Percentiles rank a stretch among this genome's conserved stretches.
Evolutionary conservation across 495 filamentous ascomycete genomes (phyloP).

Genomic region (Xylaria flabelliformis): DNA sequence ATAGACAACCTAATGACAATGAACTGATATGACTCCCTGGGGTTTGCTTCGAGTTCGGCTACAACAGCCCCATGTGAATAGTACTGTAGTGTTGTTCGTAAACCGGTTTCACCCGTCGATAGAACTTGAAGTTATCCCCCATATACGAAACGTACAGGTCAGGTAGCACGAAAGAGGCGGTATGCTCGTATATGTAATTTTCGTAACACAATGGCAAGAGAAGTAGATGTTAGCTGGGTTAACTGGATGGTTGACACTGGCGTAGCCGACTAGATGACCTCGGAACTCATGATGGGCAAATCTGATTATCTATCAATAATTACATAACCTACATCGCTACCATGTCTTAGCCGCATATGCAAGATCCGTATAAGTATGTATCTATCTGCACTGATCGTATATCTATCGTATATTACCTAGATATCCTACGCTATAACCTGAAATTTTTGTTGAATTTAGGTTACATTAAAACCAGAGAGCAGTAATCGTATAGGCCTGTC

Average conservation of each 20-base stretch:
- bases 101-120: background rate
- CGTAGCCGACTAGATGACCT: background rate
- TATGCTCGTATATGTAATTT: background rate
- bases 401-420: background rate
- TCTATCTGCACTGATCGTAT: constrained; percentile 17
- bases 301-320: background rate
- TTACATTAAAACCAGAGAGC: background rate
- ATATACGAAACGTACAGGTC: background rate
- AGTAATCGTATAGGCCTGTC: background rate
- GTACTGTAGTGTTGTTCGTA: background rate
- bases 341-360: constrained; percentile 3
- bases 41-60: background rate
- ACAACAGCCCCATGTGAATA: background rate
- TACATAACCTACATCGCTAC: background rate
- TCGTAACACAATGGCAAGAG: background rate
- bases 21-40: background rate
- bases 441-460: background rate
- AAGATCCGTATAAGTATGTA: constrained; percentile 8
- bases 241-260: background rate
- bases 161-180: background rate
- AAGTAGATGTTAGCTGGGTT: background rate
- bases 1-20: constrained; percentile 10
- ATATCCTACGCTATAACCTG: background rate
- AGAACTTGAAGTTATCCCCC: background rate
- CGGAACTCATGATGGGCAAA: background rate